phyloP scores from a whole-genome alignment of 2,329 filamentous ascomycete species.

The Cladosporium sp. region DNA sequence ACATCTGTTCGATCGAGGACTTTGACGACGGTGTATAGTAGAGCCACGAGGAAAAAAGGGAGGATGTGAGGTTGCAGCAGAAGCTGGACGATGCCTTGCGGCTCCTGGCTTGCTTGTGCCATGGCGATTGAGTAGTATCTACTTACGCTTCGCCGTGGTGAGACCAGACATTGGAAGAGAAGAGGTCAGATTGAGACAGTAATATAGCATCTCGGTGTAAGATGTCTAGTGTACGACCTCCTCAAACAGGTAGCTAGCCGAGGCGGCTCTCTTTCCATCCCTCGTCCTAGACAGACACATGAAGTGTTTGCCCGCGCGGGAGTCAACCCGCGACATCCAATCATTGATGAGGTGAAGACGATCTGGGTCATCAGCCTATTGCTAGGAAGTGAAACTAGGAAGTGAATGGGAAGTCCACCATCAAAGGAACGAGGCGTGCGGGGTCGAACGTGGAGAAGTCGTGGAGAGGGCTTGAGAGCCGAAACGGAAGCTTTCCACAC shows the following conservation, averaged over 20 bases:
- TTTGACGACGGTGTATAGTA: slow-evolving; percentile 38
- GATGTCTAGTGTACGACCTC: not conserved
- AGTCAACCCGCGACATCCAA: slow-evolving; percentile 4
- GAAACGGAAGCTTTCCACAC: not conserved
- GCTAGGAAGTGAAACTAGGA: not conserved
- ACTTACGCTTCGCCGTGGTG: not conserved
- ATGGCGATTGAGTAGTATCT: slow-evolving; percentile 14
- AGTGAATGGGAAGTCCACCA: too few relatives aligned
- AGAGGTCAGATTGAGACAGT: not conserved
- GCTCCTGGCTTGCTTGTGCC: slow-evolving; percentile 21
- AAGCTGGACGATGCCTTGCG: slow-evolving; percentile 26
- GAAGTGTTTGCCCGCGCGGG: slow-evolving; percentile 7
- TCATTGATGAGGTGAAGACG: not conserved
- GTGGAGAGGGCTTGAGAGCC: not conserved
- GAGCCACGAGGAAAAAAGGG: slow-evolving; percentile 37
- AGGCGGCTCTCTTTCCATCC: slow-evolving; percentile 1
- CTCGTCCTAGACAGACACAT: too few relatives aligned
- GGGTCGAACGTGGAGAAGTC: not conserved
- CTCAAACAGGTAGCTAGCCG: not conserved
- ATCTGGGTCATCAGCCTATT: slow-evolving; percentile 1
- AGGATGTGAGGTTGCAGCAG: slow-evolving; percentile 37
- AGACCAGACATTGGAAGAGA: not conserved
- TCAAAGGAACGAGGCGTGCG: not conserved
- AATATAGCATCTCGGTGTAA: too few relatives aligned
- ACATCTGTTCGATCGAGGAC: slow-evolving; percentile 44